Evolutionary conservation across 192 early-diverging fungal species (phyloP), one percentile per base, ranked within the genome.

Genomic region (Chytriomyces confervae): DNA sequence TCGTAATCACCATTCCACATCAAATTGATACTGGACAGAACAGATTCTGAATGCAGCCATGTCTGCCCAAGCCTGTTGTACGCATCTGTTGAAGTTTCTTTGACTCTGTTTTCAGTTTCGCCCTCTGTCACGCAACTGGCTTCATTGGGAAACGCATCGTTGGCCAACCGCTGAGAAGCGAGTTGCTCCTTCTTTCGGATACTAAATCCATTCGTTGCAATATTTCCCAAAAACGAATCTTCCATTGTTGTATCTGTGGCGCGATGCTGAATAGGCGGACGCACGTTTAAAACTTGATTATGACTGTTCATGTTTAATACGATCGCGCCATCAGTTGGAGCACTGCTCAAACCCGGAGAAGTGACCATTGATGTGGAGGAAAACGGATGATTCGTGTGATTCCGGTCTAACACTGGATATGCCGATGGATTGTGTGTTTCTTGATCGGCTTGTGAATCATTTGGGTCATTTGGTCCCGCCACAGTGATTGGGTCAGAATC

Each of bases 1-100:
- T 11, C 8, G 18, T 44, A 70, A 29, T 50, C 69, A 27, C 69
- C 69, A 57, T n/a, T 53, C 69, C 69, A 70, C 69, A 70, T 70
- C n/a, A 24, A 57, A 70, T 51, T n/a, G 20, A 70, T 16, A 6
- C 13, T 57, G 53, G 53, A 57, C 53, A 20, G 1, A 1, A 57
- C 53, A 57, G 53, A 57, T 13, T 13, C 20, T 57, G 20, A n/a
- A 57, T 57, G 53, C 20, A n/a, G 16, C 20, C 20, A 20, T 57
- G 53, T 20, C 20, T 13, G 20, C 20, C 16, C 13, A 13, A 20
- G 20, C 13, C 20, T 57, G 5, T 1, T 20, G 16, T 57, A n/a
- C 20, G 53, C 53, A 20, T 57, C 53, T n/a, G 13, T 20, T 57
- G 20, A 57, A 57, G 53, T 57, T 57, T 57, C 53, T 20, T 57